phyloP scores from a whole-genome alignment of 805 yeast genomes.

The Hanseniaspora meyeri region DNA sequence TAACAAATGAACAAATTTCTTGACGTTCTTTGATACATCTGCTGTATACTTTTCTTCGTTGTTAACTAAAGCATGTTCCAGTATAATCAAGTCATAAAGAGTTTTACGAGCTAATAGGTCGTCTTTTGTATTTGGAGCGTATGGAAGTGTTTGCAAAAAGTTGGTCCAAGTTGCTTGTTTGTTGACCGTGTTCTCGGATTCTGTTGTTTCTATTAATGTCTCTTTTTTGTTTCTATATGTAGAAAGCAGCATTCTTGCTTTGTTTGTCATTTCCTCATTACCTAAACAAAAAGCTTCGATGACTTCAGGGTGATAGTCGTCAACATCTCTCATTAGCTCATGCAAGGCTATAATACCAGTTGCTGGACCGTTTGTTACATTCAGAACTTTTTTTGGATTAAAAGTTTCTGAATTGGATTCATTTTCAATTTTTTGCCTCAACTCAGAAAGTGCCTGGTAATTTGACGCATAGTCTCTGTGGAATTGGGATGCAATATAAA shows the following conservation, averaged over 20 bases:
- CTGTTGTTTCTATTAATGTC: neutral
- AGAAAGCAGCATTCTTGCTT: constrained; percentile 66
- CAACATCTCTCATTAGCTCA: constrained; percentile 52
- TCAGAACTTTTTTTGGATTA: constrained; percentile 56
- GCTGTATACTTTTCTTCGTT: constrained; percentile 51
- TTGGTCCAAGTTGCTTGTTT: constrained; percentile 29
- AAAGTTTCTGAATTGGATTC: constrained; percentile 27
- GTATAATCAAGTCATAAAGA: constrained; percentile 69
- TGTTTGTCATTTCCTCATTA: constrained; percentile 55
- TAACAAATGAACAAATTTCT: constrained; percentile 45
- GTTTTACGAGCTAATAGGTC: constrained; percentile 20
- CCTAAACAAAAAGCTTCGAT: constrained; percentile 70
- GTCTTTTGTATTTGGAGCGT: constrained; percentile 11
- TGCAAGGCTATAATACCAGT: constrained; percentile 82
- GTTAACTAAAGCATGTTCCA: constrained; percentile 63
- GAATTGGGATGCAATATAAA: constrained; percentile 69
- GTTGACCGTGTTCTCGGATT: constrained; percentile 15
- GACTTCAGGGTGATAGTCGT: constrained; percentile 43
- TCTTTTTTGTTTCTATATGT: constrained; percentile 36
- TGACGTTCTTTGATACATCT: constrained; percentile 58
- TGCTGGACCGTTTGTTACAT: constrained; percentile 83
- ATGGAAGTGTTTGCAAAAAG: constrained; percentile 42
- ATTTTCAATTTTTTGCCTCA: constrained; percentile 43
- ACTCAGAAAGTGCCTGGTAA: constrained; percentile 53
- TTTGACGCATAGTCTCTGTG: constrained; percentile 68